Evolutionary conservation across 345 rosid species (phyloP), one percentile per base, ranked within the genome.

Genomic region (Moricandia moricandioides): DNA sequence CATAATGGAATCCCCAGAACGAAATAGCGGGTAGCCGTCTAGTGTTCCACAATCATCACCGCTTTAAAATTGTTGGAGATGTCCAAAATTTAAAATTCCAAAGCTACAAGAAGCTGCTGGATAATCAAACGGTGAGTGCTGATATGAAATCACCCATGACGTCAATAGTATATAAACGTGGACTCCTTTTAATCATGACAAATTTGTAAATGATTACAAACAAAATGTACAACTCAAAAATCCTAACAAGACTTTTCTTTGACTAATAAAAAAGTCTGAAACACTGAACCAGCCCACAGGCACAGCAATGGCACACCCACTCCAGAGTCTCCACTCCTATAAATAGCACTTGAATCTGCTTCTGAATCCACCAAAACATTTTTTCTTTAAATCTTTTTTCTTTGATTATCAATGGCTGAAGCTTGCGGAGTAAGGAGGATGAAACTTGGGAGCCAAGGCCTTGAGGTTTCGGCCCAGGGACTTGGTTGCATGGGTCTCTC

Each of bases 401-500:
- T 21, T 56, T 21, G 34, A 72, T 60, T 11, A 47, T 31, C 64
- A 62, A 73, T 74, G 82, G 74, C 69, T 4, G 59, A 70, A 64
- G 40, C 30, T 49, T 26, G 56, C 16, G n/a, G 60, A 49, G 75
- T 79, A 12, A 18, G 56, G 3, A 79, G 82, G 29, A 68, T 79
- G 6, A 73, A 79, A 60, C 55, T 73, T 0, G 82, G 78, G 39
- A 73, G 75, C 49, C 74, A 79, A 55, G 78, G 82, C 18, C 71
- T 79, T 43, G 78, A 62, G 37, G 75, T 84, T 7, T 82, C 84
- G 0, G 84, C 87, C 24, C 87, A 82, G 30, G 88, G 84, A 31
- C 81, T 85, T 17, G 88, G 88, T 18, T 85, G 85, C 78, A 70
- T 85, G 88, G 84, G 84, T 27, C 82, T 84, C 79, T 82, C 87